Base-by-base conservation (phyloP, 805 yeast species). In the Ogataea glucozyma region DNA sequence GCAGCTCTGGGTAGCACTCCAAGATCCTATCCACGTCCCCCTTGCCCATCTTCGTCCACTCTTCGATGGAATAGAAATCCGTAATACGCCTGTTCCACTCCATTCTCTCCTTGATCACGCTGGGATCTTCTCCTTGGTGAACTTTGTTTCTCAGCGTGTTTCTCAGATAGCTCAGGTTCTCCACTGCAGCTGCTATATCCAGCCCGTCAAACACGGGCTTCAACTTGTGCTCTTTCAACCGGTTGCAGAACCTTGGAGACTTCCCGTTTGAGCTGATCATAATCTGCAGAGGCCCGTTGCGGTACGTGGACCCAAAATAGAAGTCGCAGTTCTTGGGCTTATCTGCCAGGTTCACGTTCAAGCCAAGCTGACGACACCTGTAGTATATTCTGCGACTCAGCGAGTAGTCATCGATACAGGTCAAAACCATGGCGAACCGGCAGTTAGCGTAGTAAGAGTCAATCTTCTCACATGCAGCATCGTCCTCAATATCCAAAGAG, bases 231-330 rank as follows among this genome's bases (percentile, higher is more conserved):
- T 83, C 75, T 41, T 87, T 81, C 27, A 78, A 65, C 44, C 78
- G 73, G 47, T 73, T 72, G 39, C 88, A 83, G 53, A 87, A 72
- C 41, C 93, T 65, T 1, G 96, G 96, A 2, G 90, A 83, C 53
- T 81, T 77, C 4, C 95, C 95, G 60, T 85, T 86, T 10, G 95
- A 85, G 29, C 88, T 79, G 11, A 87, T 83, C 90, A 87, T 82
- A 27, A 87, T 73, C 58, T 86, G 93, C 38, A 87, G 66, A 12
- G 81, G 78, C 12, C 90, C 93, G 49, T 76, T 77, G 55, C 85
- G 73, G 60, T 78, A 80, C 67, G 83, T 80, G 18, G 90, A 78
- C 1, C 95, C 96, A 61, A 87, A 87, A 66, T 85, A 87, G 62
- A 85, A 87, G 62, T 87, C 96, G 66, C 96, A 87, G 46, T 79